Conservation (phyloP, 2,329 filamentous ascomycete species). For the Thermochaetoides dissita region DNA sequence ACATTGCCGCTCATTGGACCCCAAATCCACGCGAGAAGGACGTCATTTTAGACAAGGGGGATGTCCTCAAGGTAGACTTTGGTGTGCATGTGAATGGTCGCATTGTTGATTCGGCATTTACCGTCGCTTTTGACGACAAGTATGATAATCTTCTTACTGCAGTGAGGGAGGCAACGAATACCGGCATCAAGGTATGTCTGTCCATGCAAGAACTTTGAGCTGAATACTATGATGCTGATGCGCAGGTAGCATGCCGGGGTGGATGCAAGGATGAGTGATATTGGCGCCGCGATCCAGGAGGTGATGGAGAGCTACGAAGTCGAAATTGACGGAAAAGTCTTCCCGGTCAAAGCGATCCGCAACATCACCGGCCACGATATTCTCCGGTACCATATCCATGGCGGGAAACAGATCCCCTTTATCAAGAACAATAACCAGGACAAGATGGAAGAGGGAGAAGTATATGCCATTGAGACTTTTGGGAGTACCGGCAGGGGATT, state of each 20-base stretch:
- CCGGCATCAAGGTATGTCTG: slow-evolving; percentile 53
- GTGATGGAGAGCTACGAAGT: slow-evolving; percentile 89
- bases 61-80: slow-evolving; percentile 75
- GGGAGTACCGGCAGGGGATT: slow-evolving; percentile 89
- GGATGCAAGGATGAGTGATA: slow-evolving; percentile 76
- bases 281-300: slow-evolving; percentile 74
- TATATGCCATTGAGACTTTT: slow-evolving; percentile 96
- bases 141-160: slow-evolving; percentile 63
- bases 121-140: slow-evolving; percentile 57
- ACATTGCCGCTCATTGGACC: slow-evolving; percentile 71
- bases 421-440: slow-evolving; percentile 78
- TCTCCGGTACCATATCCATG: slow-evolving; percentile 77
- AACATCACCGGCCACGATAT: slow-evolving; percentile 88
- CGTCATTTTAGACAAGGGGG: slow-evolving; percentile 52
- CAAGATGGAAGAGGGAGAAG: slow-evolving; percentile 96
- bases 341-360: slow-evolving; percentile 71
- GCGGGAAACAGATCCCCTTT: slow-evolving; percentile 84
- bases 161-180: slow-evolving; percentile 66
- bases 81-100: slow-evolving; percentile 68
- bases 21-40: slow-evolving; percentile 69
- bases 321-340: slow-evolving; percentile 63
- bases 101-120: slow-evolving; percentile 73
- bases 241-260: slow-evolving; percentile 55
- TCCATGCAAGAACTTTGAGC: neutral
- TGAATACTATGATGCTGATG: neutral